Evolutionary conservation across 371 early-diverging fungal genomes (phyloP), one percentile per base, ranked within the genome.

Genomic region (Mortierella sp.): DNA sequence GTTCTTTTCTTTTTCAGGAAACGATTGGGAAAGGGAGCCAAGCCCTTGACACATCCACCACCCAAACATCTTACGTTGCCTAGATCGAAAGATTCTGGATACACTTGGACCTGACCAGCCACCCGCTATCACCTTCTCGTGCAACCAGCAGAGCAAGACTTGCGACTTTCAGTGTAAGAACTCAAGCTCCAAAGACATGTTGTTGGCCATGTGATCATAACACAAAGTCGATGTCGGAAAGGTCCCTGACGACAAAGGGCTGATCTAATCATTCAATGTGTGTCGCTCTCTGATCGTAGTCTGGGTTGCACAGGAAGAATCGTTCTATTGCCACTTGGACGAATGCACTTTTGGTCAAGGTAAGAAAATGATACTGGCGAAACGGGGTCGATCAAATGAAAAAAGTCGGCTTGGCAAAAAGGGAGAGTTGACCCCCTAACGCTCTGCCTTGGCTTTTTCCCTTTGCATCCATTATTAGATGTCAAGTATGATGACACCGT

Each of bases 301-400:
- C 60, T 93, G 94, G 93, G 86, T 92, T 2, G 91, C 85, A 57
- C 86, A 90, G 51, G 82, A 84, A 28, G 91, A 94, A 57, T 90
- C 92, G 0, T 93, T 94, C 76, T 92, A 88, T 60, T 93, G 93
- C 66, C 84, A 88, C 45, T 68, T 92, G 28, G 83, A 87, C 48
- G 80, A 85, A 16, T 93, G 93, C 58, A 60, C 65, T 5, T 90
- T 90, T 71, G 81, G 58, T 29, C 83, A 70, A 84, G 84, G 87
- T 84, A 81, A 41, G 44, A 13, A 37, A 34, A 7, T 34, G 4
- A 34, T 34, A n/a, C n/a, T 4, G 10, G 10, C 34, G 10, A 10
- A 34, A 7, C 34, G 7, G 10, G 4, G 34, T 7, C 34, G 10
- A 34, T 34, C 34, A 34, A 34, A 34, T 7, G 10, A 34, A 34